A percentile compares a stretch with the other conserved stretches of the same genome.
Evolutionary conservation across 2,329 filamentous ascomycete genomes (phyloP).

Genomic region (Neofusicoccum umdonicola): DNA sequence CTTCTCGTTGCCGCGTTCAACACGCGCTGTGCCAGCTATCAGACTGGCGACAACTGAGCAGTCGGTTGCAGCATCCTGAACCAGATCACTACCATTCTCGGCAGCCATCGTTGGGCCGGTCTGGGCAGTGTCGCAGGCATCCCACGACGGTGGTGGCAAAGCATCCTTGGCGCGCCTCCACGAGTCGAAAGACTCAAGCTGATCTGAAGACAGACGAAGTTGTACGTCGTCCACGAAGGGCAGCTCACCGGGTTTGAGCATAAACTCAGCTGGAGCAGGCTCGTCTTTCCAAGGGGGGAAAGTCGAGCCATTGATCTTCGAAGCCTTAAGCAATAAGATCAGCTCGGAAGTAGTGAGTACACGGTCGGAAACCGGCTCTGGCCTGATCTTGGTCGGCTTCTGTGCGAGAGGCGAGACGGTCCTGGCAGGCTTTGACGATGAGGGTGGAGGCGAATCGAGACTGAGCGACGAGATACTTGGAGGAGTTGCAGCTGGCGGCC

Average conservation of each 20-base stretch:
- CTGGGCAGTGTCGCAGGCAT: constrained; percentile 27
- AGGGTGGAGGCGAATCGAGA: neutral
- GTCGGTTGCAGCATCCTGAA: constrained; percentile 93
- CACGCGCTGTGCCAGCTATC: constrained; percentile 73
- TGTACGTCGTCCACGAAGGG: constrained; percentile 69
- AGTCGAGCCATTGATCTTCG: constrained; percentile 74
- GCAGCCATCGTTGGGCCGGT: constrained; percentile 56
- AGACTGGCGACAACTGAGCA: constrained; percentile 96
- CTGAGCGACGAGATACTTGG: constrained; percentile 3
- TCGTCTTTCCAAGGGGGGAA: constrained; percentile 81
- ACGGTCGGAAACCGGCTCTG: constrained; percentile 48
- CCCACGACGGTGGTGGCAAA: constrained; percentile 48
- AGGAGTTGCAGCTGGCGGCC: constrained; percentile 21
- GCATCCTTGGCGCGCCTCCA: constrained; percentile 79
- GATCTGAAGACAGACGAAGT: constrained; percentile 71
- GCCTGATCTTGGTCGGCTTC: neutral
- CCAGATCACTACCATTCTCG: constrained; percentile 68
- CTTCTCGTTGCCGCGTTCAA: constrained; percentile 64
- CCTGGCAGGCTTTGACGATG: neutral
- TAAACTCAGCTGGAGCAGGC: constrained; percentile 63
- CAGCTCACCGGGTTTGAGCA: constrained; percentile 46
- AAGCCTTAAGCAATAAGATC: constrained; percentile 72
- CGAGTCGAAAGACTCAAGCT: constrained; percentile 72
- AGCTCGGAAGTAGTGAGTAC: constrained; percentile 67
- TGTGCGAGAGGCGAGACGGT: neutral